Evolutionary conservation across 73 alveolate species (phyloP).

Genomic region (Tetrahymena borealis): DNA sequence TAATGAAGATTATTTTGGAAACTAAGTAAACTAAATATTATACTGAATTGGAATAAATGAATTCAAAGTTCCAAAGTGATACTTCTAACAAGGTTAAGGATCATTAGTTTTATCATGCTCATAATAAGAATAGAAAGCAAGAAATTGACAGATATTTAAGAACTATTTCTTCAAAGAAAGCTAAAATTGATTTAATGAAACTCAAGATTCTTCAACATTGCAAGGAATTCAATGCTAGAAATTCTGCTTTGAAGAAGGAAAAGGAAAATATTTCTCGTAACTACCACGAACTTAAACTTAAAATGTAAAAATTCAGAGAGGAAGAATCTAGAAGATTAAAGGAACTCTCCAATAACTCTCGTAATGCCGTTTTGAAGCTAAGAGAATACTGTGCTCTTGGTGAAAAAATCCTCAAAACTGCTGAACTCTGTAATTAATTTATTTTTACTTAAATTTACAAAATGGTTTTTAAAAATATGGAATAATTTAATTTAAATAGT

Average conservation of each 20-base stretch:
- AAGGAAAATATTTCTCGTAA: conserved; percentile 83
- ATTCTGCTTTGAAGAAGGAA: conserved; percentile 80
- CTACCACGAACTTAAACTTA: conserved; percentile 85
- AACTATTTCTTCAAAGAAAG: conserved; percentile 68
- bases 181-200: conserved; percentile 70
- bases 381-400: conserved; percentile 86
- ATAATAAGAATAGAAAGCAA: conserved; percentile 64
- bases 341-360: conserved; percentile 81
- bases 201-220: conserved; percentile 80
- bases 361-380: conserved; percentile 86
- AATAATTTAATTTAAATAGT: not conserved
- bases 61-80: conserved; percentile 71
- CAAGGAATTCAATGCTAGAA: conserved; percentile 94
- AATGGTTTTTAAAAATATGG: not conserved
- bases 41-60: conserved; percentile 67
- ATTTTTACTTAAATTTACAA: not conserved
- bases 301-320: conserved; percentile 91
- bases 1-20: conserved; percentile 66
- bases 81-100: conserved; percentile 81
- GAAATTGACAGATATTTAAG: conserved; percentile 71
- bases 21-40: conserved; percentile 64
- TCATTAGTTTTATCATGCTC: conserved; percentile 64
- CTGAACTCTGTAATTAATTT: conserved; percentile 74
- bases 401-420: conserved; percentile 89
- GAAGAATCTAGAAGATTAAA: conserved; percentile 89